A percentile compares a stretch with the other conserved stretches of the same genome.
Conservation (phyloP, 2,329 filamentous ascomycete genomes). For the Ophiostoma tasmaniense region DNA sequence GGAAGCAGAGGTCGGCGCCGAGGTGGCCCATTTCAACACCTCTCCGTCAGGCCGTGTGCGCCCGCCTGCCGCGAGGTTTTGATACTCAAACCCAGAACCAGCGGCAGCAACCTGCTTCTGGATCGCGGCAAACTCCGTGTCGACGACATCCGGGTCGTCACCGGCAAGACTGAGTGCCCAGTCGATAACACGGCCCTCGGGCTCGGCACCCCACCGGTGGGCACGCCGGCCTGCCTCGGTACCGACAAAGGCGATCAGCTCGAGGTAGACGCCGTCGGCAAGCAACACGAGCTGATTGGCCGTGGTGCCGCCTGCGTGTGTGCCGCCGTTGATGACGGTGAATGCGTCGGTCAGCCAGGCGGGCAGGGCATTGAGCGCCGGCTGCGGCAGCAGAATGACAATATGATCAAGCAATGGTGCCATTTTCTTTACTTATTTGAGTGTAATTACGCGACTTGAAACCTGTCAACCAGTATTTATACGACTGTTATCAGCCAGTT, state of each 20-base stretch:
- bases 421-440: slow-evolving; percentile 1
- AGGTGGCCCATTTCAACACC: slow-evolving; percentile 46
- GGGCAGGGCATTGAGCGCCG: slow-evolving; percentile 39
- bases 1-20: slow-evolving; percentile 35
- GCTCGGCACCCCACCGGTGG: slow-evolving; percentile 52
- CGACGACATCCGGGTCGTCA: slow-evolving; percentile 6
- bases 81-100: slow-evolving; percentile 35
- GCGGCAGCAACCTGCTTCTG: slow-evolving; percentile 20
- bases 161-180: slow-evolving; percentile 45
- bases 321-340: slow-evolving; percentile 51
- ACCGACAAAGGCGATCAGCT: slow-evolving; percentile 55
- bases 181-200: slow-evolving; percentile 47
- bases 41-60: slow-evolving; percentile 46
- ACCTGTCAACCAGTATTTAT: background rate
- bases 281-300: slow-evolving; percentile 56
- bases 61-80: slow-evolving; percentile 42
- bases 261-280: slow-evolving; percentile 56
- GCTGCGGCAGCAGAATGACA: slow-evolving; percentile 51
- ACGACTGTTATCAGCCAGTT: background rate
- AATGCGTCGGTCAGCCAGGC: slow-evolving; percentile 45
- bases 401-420: slow-evolving; percentile 50
- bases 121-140: slow-evolving; percentile 28
- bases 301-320: slow-evolving; percentile 51
- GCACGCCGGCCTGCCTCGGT: slow-evolving; percentile 30
- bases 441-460: background rate